These are phyloP conservation scores for Triadica sebifera DNA, from an alignment of 345 rosid genomes.

Conservation along the genomic window DNA sequence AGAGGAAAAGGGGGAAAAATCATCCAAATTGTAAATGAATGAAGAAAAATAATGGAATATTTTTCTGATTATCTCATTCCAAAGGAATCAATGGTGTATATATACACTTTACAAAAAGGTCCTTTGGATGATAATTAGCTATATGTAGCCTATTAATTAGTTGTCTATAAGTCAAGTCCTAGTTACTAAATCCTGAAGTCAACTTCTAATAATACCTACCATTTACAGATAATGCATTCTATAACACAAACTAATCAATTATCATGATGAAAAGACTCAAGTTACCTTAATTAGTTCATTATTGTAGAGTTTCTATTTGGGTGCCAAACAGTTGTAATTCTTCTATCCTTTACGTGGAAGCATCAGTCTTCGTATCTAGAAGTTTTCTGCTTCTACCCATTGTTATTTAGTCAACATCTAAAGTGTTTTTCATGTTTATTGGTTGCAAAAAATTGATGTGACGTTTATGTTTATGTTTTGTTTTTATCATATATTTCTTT, in stretches of 20 bases:
- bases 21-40: too few relatives aligned
- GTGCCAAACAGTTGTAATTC: background rate
- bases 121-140: too few relatives aligned
- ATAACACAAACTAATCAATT: background rate
- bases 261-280: background rate
- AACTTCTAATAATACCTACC: too few relatives aligned
- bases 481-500: background rate
- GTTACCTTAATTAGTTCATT: background rate
- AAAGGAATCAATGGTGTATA: too few relatives aligned
- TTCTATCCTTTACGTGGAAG: slow-evolving; percentile 8
- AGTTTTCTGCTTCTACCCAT: background rate
- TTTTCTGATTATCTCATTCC: too few relatives aligned
- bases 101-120: too few relatives aligned
- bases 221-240: too few relatives aligned
- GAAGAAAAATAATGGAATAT: too few relatives aligned
- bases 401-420: background rate
- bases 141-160: too few relatives aligned
- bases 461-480: background rate
- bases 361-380: background rate
- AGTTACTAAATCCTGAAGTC: too few relatives aligned
- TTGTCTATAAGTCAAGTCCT: too few relatives aligned
- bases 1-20: too few relatives aligned
- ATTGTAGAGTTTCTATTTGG: background rate
- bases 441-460: background rate
- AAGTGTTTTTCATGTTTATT: background rate